Conservation (phyloP, 2,329 filamentous ascomycete genomes). For the Ilyonectria robusta region DNA sequence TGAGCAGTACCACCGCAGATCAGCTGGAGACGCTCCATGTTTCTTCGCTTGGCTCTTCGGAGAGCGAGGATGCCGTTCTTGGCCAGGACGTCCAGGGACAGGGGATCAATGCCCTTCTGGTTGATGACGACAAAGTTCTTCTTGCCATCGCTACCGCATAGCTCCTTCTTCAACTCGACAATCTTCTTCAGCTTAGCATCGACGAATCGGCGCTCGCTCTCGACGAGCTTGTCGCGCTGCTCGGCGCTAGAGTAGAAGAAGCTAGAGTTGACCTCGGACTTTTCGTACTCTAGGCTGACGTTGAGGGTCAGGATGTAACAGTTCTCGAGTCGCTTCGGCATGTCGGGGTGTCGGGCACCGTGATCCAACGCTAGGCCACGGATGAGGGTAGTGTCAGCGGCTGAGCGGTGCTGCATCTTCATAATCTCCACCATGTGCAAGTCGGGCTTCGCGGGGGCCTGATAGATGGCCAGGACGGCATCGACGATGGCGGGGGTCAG, state of each 20-base stretch:
- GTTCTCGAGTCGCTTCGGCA: slow-evolving; percentile 97
- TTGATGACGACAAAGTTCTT: slow-evolving; percentile 99
- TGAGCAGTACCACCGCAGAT: slow-evolving; percentile 92
- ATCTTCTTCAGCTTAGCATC: slow-evolving; percentile 98
- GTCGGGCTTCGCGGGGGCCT: slow-evolving; percentile 91
- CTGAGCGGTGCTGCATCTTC: slow-evolving; percentile 99
- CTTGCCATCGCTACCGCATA: slow-evolving; percentile 92
- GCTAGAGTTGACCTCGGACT: slow-evolving; percentile 98
- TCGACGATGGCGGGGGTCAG: slow-evolving; percentile 97
- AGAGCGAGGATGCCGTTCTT: slow-evolving; percentile 99
- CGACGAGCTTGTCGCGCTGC: slow-evolving; percentile 97
- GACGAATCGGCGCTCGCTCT: slow-evolving; percentile 95
- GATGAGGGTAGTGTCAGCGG: slow-evolving; percentile 96
- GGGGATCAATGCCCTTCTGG: slow-evolving; percentile 98
- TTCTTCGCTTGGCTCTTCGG: slow-evolving; percentile 94
- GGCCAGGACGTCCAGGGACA: slow-evolving; percentile 94
- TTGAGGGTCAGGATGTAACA: slow-evolving; percentile 96
- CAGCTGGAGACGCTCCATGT: slow-evolving; percentile 98
- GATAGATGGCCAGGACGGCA: slow-evolving; percentile 94
- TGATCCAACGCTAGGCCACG: slow-evolving; percentile 94
- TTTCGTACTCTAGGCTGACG: slow-evolving; percentile 98
- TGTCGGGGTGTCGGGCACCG: slow-evolving; percentile 95
- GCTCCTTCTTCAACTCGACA: slow-evolving; percentile 96
- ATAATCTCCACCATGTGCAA: slow-evolving; percentile 99
- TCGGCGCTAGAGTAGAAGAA: slow-evolving; percentile 99